Evolutionary conservation across 2,329 filamentous ascomycete species (phyloP).

Genomic region (Aureobasidium sp.): DNA sequence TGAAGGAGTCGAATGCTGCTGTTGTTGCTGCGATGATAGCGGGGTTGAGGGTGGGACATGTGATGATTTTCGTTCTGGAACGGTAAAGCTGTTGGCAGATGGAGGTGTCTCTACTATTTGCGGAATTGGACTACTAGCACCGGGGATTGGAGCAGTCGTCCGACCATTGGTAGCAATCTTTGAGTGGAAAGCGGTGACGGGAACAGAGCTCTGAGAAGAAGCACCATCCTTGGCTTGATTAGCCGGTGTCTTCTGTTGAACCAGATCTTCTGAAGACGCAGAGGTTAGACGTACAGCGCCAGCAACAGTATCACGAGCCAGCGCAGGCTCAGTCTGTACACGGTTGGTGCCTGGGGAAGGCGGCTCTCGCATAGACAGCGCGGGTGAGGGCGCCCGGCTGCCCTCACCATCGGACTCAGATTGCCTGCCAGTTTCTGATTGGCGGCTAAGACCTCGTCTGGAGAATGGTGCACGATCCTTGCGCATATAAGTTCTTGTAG

Average conservation of each 20-base stretch:
- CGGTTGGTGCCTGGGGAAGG: slow-evolving; percentile 50
- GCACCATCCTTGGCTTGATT: background rate
- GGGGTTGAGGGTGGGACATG: slow-evolving; percentile 27
- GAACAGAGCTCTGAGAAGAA: slow-evolving; percentile 23
- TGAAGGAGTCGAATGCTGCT: background rate
- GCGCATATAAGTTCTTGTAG: slow-evolving; percentile 60
- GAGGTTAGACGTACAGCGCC: slow-evolving; percentile 22
- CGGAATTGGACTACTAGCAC: slow-evolving; percentile 44
- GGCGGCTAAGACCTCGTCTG: slow-evolving; percentile 59
- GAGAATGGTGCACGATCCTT: slow-evolving; percentile 56
- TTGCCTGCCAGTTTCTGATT: slow-evolving; percentile 49
- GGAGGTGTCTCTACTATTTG: slow-evolving; percentile 58
- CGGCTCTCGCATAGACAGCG: slow-evolving; percentile 33
- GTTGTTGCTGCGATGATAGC: background rate
- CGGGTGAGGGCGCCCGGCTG: slow-evolving; percentile 38
- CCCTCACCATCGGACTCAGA: slow-evolving; percentile 41
- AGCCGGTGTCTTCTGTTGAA: background rate
- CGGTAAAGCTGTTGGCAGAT: slow-evolving; percentile 24
- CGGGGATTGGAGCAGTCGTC: slow-evolving; percentile 46
- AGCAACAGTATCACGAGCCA: slow-evolving; percentile 20
- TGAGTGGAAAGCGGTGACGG: slow-evolving; percentile 46
- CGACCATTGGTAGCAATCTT: slow-evolving; percentile 50
- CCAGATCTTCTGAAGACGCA: slow-evolving; percentile 24
- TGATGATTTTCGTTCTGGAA: slow-evolving; percentile 47
- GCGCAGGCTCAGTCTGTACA: slow-evolving; percentile 63